Conservation (phyloP, 2,329 filamentous ascomycete genomes). For the Juglanconis juglandina region DNA sequence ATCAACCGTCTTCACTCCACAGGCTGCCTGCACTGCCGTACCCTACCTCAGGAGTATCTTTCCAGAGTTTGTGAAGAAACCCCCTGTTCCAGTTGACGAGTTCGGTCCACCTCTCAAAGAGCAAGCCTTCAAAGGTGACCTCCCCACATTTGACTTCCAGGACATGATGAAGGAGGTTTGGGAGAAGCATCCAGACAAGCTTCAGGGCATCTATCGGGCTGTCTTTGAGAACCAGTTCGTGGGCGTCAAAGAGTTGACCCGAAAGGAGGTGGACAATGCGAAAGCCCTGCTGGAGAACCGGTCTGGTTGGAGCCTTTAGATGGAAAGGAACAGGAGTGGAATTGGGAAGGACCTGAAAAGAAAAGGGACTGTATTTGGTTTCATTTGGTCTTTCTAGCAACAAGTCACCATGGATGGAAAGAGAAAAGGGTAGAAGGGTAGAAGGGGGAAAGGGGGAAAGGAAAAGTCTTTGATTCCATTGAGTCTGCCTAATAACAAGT, state of each 20-base stretch:
- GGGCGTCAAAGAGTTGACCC: conserved; percentile 2
- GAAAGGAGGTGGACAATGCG: not conserved
- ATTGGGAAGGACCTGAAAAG: too few species aligned
- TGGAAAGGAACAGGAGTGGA: not conserved
- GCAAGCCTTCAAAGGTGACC: not conserved
- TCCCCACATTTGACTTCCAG: not conserved
- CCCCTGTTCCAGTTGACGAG: not conserved
- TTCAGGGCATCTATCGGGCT: conserved; percentile 2
- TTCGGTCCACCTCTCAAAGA: not conserved
- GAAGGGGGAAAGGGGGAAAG: too few species aligned
- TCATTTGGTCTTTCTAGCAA: too few species aligned
- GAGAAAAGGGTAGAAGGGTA: too few species aligned
- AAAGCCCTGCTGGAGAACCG: not conserved
- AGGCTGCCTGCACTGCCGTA: not conserved
- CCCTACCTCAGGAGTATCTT: conserved; percentile 4
- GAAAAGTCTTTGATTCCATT: too few species aligned
- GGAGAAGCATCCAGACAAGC: not conserved
- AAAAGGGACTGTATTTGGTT: too few species aligned
- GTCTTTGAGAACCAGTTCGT: not conserved
- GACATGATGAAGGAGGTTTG: conserved; percentile 1
- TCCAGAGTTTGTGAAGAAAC: conserved; percentile 1
- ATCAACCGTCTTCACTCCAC: not conserved
- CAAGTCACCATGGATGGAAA: too few species aligned
- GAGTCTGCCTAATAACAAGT: too few species aligned
- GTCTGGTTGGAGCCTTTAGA: not conserved